These are phyloP conservation scores for Podila clonocystis DNA, from an alignment of 192 early-diverging fungal species.

Conservation along the genomic window DNA sequence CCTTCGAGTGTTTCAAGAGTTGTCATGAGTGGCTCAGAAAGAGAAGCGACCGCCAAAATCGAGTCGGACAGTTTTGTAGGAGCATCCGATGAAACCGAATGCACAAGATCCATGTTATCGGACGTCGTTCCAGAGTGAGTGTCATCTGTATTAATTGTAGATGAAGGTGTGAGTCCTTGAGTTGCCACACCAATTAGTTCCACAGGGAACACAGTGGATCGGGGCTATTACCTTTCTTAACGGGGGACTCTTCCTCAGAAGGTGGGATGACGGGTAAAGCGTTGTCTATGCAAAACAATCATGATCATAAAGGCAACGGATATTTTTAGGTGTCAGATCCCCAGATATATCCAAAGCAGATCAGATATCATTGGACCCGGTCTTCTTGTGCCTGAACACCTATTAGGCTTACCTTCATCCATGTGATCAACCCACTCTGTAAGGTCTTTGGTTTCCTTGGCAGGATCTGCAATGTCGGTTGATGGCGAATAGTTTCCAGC, in stretches of 20 bases:
- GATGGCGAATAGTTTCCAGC: constrained; percentile 29
- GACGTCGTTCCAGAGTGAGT: neutral
- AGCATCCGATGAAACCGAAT: neutral
- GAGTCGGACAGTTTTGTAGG: constrained; percentile 14
- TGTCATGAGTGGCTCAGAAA: constrained; percentile 30
- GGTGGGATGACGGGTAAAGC: too few relatives aligned
- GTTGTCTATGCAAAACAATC: too few relatives aligned
- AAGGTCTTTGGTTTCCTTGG: constrained; percentile 25
- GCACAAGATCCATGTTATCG: neutral
- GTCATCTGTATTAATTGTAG: too few relatives aligned
- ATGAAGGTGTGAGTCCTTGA: too few relatives aligned
- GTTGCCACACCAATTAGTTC: too few relatives aligned
- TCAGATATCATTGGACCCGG: too few relatives aligned
- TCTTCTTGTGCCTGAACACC: neutral
- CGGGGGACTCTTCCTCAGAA: too few relatives aligned
- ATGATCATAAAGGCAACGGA: too few relatives aligned
- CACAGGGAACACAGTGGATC: too few relatives aligned
- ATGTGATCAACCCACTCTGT: constrained; percentile 22
- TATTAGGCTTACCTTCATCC: constrained; percentile 15
- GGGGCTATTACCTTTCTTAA: neutral
- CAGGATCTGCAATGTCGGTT: constrained; percentile 21
- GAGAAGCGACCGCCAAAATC: constrained; percentile 26
- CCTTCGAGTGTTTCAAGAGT: constrained; percentile 20
- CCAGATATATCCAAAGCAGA: too few relatives aligned
- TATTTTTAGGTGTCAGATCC: too few relatives aligned